Evolutionary conservation across 1,284 basidiomycete species (phyloP), one percentile per base, ranked within the genome.

Genomic region (Ganoderma resinaceum): DNA sequence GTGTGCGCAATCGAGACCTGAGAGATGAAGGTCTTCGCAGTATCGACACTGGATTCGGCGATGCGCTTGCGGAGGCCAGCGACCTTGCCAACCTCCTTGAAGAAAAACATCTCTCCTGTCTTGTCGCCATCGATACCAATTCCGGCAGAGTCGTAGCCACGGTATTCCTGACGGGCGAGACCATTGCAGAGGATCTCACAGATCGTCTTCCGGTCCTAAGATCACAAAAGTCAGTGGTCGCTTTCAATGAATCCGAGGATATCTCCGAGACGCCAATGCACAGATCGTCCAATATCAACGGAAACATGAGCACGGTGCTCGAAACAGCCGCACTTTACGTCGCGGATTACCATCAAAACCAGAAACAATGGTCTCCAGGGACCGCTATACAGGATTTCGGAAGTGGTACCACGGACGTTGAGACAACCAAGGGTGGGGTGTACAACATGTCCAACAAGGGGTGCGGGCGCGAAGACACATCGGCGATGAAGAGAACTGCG

Each of bases 21-120:
- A 63, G 92, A 92, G 69, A 96, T 80, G 81, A 92, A 94, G 42
- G 90, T 87, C 86, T 95, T 97, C 79, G 86, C 83, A 75, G 95
- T 91, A 82, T 99, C 91, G 76, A 97, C 79, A 71, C 79, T 82
- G 20, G 94, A 91, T 73, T 88, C 86, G 66, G 91, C 90, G 77
- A 98, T 97, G 83, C 94, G 91, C 86, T 98, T 95, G 82, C 96
- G 94, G 68, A 99, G 89, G 37, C 94, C 93, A 62, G 93, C 92
- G 71, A 99, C 98, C 83, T 99, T 99, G 82, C 98, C 98, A 65
- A 99, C 97, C 82, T 98, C 94, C 87, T 99, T 99, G 92, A 97
- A 99, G 84, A 93, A 95, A 70, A 95, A 77, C 68, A 95, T 86
- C 66, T 91, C 87, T 60, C 89, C 89, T 7, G 91, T 84, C 75